Evolutionary conservation across 2,329 filamentous ascomycete species (phyloP).

Genomic region (Pseudogymnoascus sp.): DNA sequence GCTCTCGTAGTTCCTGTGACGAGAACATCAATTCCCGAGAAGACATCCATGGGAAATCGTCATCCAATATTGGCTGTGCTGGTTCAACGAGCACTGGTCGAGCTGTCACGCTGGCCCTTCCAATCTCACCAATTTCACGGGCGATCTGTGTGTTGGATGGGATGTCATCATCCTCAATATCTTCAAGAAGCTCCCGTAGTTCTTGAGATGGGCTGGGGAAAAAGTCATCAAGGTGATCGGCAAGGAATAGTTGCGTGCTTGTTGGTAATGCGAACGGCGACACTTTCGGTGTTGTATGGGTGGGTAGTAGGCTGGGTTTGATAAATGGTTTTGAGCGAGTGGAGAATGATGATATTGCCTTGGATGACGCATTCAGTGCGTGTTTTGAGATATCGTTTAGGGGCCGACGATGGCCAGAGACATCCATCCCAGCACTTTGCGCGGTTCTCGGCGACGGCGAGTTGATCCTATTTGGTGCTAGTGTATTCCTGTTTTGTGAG

Average conservation of each 20-base stretch:
- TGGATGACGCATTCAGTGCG: not conserved
- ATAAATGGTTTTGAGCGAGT: not conserved
- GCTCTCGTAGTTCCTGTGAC: conserved; percentile 38
- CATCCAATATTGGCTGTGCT: not conserved
- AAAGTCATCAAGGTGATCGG: conserved; percentile 41
- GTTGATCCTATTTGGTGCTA: not conserved
- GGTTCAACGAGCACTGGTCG: not conserved
- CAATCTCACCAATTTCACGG: conserved; percentile 19
- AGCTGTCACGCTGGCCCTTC: conserved; percentile 10
- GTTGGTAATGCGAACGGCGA: conserved; percentile 19
- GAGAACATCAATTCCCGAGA: conserved; percentile 37
- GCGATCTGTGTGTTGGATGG: conserved; percentile 19
- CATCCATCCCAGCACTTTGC: not conserved
- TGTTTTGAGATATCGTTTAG: not conserved
- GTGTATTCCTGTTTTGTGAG: not conserved
- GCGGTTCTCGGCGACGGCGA: not conserved
- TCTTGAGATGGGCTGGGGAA: conserved; percentile 50
- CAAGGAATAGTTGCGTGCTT: conserved; percentile 46
- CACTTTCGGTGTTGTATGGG: conserved; percentile 9
- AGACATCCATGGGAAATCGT: not conserved
- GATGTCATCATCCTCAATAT: conserved; percentile 23
- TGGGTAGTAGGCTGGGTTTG: not conserved
- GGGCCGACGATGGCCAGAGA: not conserved
- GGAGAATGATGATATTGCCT: not conserved
- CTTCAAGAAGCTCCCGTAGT: conserved; percentile 40